Evolutionary conservation across 768 basidiomycete genomes (phyloP), one percentile per base, ranked within the genome.

Genomic region (Lanmaoa rubissima): DNA sequence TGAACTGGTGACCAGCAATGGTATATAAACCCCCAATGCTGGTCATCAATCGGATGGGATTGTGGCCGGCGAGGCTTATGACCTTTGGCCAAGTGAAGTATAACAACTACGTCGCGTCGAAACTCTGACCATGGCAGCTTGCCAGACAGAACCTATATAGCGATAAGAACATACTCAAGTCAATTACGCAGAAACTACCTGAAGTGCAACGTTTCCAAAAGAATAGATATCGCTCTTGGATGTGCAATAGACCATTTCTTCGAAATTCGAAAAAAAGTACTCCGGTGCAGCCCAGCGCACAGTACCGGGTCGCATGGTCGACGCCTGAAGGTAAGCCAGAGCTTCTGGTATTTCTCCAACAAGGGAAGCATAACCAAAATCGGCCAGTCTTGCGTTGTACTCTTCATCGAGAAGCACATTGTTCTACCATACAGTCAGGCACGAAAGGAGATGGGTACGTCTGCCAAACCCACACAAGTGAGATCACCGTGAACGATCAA

Each of bases 331-430:
- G 26, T 53, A 61, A 28, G 21, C 31, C 24, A 56, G 35, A 26
- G 48, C 51, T 17, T 53, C 54, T 24, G 48, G 59, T 40, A 19
- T 32, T 36, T 55, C 53, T 26, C 53, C 53, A 2, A 60, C 42
- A 12, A 60, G 43, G 16, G 50, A 61, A 10, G 59, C 16, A 47
- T 42, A 40, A n/a, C 51, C 54, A 40, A 61, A 61, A 41, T 61
- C 51, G 1, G 51, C 41, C 17, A 62, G 16, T 26, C 44, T 44
- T 34, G 55, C 40, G 7, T 44, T 46, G 11, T 40, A 17, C 16
- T 44, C 10, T 36, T 52, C 57, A 12, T 62, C 50, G 12, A 59
- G 31, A 35, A 58, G 55, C 6, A 62, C 42, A 6, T 52, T 54
- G 34, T 48, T 55, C 61, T 59, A 19, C 24, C 17, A 51, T 14